Evolutionary conservation across 768 basidiomycete genomes (phyloP).

Genomic region (Roridomyces roridus): DNA sequence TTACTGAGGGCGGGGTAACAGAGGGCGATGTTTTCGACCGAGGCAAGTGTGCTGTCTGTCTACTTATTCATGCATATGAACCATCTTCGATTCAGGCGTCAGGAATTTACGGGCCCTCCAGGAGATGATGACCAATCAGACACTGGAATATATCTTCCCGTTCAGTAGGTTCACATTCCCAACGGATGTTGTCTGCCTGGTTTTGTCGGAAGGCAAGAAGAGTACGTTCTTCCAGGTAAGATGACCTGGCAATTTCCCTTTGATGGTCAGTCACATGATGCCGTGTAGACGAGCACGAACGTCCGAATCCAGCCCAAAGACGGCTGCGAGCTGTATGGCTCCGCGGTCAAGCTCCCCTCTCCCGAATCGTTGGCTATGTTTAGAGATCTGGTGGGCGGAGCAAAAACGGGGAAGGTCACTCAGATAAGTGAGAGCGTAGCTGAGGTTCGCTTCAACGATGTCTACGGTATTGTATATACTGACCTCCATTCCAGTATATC

Average conservation of each 20-base stretch:
- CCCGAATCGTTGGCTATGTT: constrained; percentile 57
- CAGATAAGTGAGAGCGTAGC: constrained; percentile 62
- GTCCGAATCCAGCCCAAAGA: constrained; percentile 50
- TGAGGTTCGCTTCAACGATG: constrained; percentile 48
- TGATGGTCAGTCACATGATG: neutral
- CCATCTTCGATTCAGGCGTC: constrained; percentile 56
- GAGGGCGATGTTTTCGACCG: constrained; percentile 71
- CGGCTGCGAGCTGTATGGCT: constrained; percentile 55
- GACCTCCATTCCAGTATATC: constrained; percentile 57
- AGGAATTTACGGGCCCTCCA: constrained; percentile 69
- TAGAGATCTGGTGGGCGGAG: constrained; percentile 64
- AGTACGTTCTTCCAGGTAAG: constrained; percentile 78
- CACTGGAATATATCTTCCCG: constrained; percentile 77
- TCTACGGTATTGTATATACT: neutral
- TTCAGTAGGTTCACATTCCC: constrained; percentile 75
- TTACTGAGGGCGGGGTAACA: constrained; percentile 70
- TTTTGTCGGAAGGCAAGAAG: constrained; percentile 67
- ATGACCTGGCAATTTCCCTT: neutral
- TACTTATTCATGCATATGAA: neutral
- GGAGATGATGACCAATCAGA: constrained; percentile 67
- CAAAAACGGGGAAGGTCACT: constrained; percentile 60
- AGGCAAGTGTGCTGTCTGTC: constrained; percentile 40
- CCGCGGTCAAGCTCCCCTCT: constrained; percentile 51
- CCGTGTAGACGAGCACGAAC: constrained; percentile 60
- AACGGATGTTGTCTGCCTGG: constrained; percentile 73